phyloP scores from a whole-genome alignment of 2,329 filamentous ascomycete genomes.

The Trichophyton mentagrophytes region DNA sequence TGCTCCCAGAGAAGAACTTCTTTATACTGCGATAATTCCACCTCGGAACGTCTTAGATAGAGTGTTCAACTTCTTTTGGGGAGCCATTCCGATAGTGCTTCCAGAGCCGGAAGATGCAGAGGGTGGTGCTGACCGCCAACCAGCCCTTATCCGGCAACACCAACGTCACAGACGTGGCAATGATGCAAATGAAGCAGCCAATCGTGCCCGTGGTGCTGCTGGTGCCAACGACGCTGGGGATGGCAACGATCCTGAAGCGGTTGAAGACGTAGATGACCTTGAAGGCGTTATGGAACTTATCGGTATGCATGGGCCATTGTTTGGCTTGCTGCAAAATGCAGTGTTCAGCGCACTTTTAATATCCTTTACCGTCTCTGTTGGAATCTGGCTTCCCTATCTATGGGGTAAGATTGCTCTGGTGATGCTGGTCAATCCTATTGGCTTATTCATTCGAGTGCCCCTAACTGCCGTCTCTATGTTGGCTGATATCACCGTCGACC shows the following conservation, averaged over 20 bases:
- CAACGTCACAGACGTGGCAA: slow-evolving; percentile 15
- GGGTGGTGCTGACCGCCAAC: slow-evolving; percentile 31
- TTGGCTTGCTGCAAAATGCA: slow-evolving; percentile 83
- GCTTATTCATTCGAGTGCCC: slow-evolving; percentile 53
- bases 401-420: slow-evolving; percentile 75
- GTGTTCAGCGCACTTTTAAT: slow-evolving; percentile 89
- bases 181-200: slow-evolving; percentile 22
- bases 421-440: slow-evolving; percentile 62
- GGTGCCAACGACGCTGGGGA: slow-evolving; percentile 59
- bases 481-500: slow-evolving; percentile 70
- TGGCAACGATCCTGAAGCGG: slow-evolving; percentile 43
- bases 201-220: slow-evolving; percentile 17
- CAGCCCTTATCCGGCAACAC: slow-evolving; percentile 19
- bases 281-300: slow-evolving; percentile 94
- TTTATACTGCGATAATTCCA: background rate
- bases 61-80: slow-evolving; percentile 36
- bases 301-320: slow-evolving; percentile 86
- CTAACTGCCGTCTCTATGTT: slow-evolving; percentile 58
- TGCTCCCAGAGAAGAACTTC: background rate
- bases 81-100: slow-evolving; percentile 22
- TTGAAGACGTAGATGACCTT: slow-evolving; percentile 73
- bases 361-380: slow-evolving; percentile 69
- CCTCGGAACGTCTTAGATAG: slow-evolving; percentile 18
- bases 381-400: slow-evolving; percentile 84
- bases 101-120: slow-evolving; percentile 27